phyloP scores from a whole-genome alignment of 768 basidiomycete genomes.

The Xerocomellus intermedius region DNA sequence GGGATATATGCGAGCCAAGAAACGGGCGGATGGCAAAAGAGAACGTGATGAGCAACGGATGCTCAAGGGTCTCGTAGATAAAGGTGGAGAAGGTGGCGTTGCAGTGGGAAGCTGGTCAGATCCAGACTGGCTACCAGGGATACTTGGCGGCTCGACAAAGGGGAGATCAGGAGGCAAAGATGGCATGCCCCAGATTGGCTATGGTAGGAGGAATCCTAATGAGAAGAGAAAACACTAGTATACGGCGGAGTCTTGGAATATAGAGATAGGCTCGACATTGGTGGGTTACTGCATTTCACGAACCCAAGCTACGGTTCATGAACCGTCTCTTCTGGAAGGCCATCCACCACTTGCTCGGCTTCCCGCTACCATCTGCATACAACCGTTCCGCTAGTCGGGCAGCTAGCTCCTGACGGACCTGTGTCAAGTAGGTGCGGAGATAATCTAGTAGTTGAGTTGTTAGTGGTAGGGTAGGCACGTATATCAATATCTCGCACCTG shows the following conservation, averaged over 20 bases:
- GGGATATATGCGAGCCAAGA: slow-evolving; percentile 82
- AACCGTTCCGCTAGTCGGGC: slow-evolving; percentile 81
- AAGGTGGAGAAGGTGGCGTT: slow-evolving; percentile 48
- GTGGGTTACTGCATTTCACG: slow-evolving; percentile 35
- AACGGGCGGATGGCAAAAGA: slow-evolving; percentile 67
- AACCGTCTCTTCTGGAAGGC: slow-evolving; percentile 97
- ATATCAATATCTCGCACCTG: slow-evolving; percentile 53
- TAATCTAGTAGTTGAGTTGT: slow-evolving; percentile 60
- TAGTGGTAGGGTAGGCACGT: neutral
- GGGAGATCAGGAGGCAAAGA: slow-evolving; percentile 56
- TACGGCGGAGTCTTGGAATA: slow-evolving; percentile 17
- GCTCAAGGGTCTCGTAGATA: slow-evolving; percentile 57
- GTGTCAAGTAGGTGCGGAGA: slow-evolving; percentile 86
- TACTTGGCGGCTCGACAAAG: slow-evolving; percentile 70
- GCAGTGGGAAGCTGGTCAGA: slow-evolving; percentile 86
- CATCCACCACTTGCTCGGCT: slow-evolving; percentile 99
- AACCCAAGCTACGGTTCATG: slow-evolving; percentile 87
- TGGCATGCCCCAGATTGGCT: slow-evolving; percentile 81
- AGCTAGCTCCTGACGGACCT: slow-evolving; percentile 91
- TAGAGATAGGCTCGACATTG: slow-evolving; percentile 3
- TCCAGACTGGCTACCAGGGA: slow-evolving; percentile 90
- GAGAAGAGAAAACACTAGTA: slow-evolving; percentile 55
- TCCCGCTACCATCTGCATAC: slow-evolving; percentile 90
- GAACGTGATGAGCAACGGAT: slow-evolving; percentile 72
- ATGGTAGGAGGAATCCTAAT: slow-evolving; percentile 89